phyloP scores from a whole-genome alignment of 2,329 filamentous ascomycete species.

The Cercospora sojina region DNA sequence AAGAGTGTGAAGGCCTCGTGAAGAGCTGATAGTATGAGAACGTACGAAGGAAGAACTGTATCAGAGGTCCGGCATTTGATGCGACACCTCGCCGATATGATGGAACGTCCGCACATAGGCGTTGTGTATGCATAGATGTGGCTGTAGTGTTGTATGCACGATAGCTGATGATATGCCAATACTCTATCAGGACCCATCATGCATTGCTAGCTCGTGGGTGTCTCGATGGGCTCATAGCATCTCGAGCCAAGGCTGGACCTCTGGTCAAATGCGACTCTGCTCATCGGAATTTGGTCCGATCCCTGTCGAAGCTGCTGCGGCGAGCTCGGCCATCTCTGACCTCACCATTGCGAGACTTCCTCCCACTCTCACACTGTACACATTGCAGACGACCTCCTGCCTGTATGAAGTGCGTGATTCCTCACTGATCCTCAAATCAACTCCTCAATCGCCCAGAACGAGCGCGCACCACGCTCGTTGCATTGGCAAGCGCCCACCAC shows the following conservation, averaged over 20 bases:
- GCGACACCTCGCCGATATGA: neutral
- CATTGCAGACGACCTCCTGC: neutral
- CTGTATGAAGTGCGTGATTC: neutral
- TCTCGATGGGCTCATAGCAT: neutral
- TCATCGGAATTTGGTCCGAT: neutral
- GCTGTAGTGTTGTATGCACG: neutral
- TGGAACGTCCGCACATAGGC: neutral
- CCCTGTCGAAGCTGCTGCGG: conserved; percentile 3
- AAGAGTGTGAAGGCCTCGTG: conserved; percentile 21
- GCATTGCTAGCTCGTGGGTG: neutral
- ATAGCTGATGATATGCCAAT: neutral
- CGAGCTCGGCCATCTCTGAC: conserved; percentile 12
- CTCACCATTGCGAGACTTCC: neutral
- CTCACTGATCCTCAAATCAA: neutral
- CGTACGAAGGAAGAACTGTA: neutral
- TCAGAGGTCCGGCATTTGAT: conserved; percentile 4
- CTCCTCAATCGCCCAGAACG: neutral
- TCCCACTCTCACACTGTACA: neutral
- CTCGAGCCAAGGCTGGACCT: neutral
- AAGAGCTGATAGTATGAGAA: neutral
- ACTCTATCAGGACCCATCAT: neutral
- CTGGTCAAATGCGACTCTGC: neutral
- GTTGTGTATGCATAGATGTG: neutral
- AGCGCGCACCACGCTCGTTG: neutral
- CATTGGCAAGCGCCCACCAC: neutral